phyloP scores from a whole-genome alignment of 176 grass and related monocot genomes.

The Avena insularis region DNA sequence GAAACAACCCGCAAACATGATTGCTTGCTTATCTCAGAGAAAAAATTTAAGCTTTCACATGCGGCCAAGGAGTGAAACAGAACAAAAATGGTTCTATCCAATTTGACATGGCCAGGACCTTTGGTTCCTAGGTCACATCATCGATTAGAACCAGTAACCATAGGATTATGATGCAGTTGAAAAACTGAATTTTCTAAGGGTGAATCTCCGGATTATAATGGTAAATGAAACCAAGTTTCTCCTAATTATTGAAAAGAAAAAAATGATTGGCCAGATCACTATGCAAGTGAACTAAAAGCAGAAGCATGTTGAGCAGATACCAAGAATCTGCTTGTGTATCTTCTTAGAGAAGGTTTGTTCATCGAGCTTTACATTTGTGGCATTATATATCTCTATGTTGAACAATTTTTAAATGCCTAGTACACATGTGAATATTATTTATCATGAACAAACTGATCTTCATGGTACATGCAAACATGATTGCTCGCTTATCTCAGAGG shows the following conservation, averaged over 20 bases:
- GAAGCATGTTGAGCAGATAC: constrained; percentile 6
- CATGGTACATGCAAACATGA: neutral
- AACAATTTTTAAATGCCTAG: neutral
- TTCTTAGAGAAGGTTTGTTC: neutral
- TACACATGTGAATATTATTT: neutral
- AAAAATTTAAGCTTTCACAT: no score
- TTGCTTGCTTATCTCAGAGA: no score
- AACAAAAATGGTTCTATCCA: no score
- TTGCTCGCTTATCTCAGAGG: neutral
- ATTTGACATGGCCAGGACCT: neutral
- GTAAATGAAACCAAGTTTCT: constrained; percentile 8
- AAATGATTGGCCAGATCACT: constrained; percentile 11
- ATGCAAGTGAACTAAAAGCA: neutral
- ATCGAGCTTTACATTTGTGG: constrained; percentile 22
- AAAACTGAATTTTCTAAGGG: neutral
- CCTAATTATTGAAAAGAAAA: neutral
- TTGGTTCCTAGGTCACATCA: constrained; percentile 17
- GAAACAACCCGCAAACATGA: no score
- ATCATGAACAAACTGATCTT: neutral
- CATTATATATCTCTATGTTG: no score
- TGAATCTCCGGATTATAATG: neutral
- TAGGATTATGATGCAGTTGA: neutral
- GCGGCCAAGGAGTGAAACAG: no score
- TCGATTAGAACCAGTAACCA: neutral
- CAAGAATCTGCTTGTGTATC: neutral